Evolutionary conservation across 306 rosid species (phyloP), one percentile per base, ranked within the genome.

Genomic region (Lathyrus tuberosus): DNA sequence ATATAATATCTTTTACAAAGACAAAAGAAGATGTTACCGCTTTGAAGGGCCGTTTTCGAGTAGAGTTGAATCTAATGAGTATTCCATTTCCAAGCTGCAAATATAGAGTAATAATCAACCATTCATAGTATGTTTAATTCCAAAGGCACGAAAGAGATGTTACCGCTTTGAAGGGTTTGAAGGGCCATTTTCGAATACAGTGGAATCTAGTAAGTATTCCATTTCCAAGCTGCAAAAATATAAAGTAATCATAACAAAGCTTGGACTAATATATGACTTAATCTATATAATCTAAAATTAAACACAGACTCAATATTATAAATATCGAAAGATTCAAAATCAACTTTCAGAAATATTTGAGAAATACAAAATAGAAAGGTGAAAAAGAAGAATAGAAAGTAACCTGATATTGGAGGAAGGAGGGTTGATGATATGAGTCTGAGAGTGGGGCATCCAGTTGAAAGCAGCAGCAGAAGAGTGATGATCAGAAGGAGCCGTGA

Each of bases 141-240:
- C 4, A 53, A 0, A 53, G 38, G 13, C 61, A 74, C 4, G 49
- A 11, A 28, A 44, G 70, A 62, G 52, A 63, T n/a, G 43, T 47
- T 80, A 88, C 1, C 97, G 79, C 76, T 94, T 94, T 56, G 81
- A 76, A 70, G 84, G 79, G 74, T 94, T 94, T 57, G 81, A 76
- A 70, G 84, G 86, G 62, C 83, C 73, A 74, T 63, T 82, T 81
- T 87, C 95, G 76, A 73, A 10, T 71, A 67, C 54, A 77, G 82
- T 72, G 47, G 85, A 83, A 71, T 84, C 84, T 58, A 61, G 57
- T 18, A 87, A 74, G 82, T 78, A 73, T 56, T 86, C 91, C 82
- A 82, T 70, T 65, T 86, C 89, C 67, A 80, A 68, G 65, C 91
- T 88, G 83, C 67, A 71, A 64, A 71, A 64, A 63, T 46, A 79